Base-by-base conservation (phyloP, 257 asterid species). In the Vinca minor region DNA sequence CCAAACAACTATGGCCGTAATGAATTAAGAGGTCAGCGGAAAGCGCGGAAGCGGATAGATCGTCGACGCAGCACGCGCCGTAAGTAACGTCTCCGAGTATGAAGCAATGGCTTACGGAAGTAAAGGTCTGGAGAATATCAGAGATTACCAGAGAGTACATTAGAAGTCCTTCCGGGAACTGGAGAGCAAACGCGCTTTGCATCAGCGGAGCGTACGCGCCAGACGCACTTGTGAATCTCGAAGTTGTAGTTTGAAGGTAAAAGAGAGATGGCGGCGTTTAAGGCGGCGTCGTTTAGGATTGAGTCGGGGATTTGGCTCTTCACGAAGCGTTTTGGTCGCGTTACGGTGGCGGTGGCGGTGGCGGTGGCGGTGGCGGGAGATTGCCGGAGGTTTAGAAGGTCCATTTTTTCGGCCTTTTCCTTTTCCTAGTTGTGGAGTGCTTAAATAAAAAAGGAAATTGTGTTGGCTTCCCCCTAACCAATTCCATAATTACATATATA, bases 21-120 rank as follows among this genome's bases (percentile, higher is more conserved):
- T 89, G 98, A 23, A 92, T 94, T 36, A 92, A 82, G 31, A 92
- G 79, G 67, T 89, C 95, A 23, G 87, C 89, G 26, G 82, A 89
- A 39, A 89, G 94, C 4, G 98, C 98, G 10, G 84, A 79, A 15
- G 94, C 88, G 21, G 98, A 78, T 38, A 92, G 96, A 69, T 89
- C 98, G 39, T 92, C 97, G 26, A 92, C 83, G 76, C 97, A 92
- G 67, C 97, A 92, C 4, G 97, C 98, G 62, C 97, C 97, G 78
- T 85, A 92, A 55, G 98, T 92, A 64, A 92, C 97, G 73, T 92
- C 98, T 8, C 95, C 97, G 67, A 92, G 95, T 81, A 92, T 59
- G 73, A 87, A 87, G 79, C 96, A 87, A 65, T 86, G 95, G 0
- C 85, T 73, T 65, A 76, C 94, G 50, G 71, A 78, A 52, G 97